Conservation (phyloP, 257 asterid genomes). For the Osmanthus fragrans region DNA sequence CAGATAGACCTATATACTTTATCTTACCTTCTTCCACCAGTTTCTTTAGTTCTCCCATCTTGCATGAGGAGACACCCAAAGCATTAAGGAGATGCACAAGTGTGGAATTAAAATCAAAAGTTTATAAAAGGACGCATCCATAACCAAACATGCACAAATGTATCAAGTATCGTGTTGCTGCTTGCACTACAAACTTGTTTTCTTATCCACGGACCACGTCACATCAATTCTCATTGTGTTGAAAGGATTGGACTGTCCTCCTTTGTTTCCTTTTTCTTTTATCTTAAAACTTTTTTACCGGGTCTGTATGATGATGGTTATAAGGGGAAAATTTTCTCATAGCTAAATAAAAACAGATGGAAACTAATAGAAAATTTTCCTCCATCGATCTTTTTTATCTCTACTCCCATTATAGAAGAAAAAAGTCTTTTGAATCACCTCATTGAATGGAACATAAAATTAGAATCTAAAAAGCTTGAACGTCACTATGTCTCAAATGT, state of each 20-base stretch:
- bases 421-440: too few species aligned
- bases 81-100: not conserved
- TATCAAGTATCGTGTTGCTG: not conserved
- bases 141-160: not conserved
- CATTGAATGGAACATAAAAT: too few species aligned
- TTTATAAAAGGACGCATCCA: not conserved
- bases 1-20: constrained; percentile 41
- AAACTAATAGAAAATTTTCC: too few species aligned
- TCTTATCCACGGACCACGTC: not conserved
- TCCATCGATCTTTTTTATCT: too few species aligned
- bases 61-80: not conserved
- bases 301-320: not conserved
- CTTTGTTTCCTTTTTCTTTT: not conserved
- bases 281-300: not conserved
- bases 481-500: not conserved
- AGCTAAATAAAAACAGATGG: not conserved
- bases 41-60: constrained; percentile 44
- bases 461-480: not conserved
- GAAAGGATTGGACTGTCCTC: not conserved
- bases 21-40: constrained; percentile 42
- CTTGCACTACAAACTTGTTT: not conserved
- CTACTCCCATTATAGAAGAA: too few species aligned
- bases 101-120: not conserved
- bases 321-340: not conserved
- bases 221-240: not conserved